Conservation (phyloP, 2,329 filamentous ascomycete genomes). For the Chrysoporthe puriensis region DNA sequence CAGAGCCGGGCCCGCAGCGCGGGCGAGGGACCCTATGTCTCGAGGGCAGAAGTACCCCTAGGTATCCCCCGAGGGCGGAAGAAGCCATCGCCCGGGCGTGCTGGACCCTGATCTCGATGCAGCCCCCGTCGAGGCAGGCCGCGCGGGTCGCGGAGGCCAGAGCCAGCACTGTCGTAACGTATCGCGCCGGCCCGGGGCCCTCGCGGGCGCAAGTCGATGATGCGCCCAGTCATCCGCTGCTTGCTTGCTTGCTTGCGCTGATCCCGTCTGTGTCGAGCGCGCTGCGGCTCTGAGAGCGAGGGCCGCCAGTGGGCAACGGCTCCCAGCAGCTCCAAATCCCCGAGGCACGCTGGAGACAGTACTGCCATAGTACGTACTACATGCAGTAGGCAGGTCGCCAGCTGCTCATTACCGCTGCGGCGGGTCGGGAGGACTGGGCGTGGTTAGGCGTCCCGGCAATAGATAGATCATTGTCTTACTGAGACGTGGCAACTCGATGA, state of each 20-base stretch:
- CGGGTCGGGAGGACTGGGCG: constrained; percentile 4
- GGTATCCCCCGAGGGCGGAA: constrained; percentile 11
- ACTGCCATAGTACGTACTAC: background rate
- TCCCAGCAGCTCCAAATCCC: background rate
- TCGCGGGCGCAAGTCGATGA: background rate
- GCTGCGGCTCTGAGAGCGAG: background rate
- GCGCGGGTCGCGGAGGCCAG: background rate
- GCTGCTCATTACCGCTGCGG: constrained; percentile 1
- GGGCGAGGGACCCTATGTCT: background rate
- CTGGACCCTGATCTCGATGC: constrained; percentile 25
- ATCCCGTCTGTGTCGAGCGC: background rate
- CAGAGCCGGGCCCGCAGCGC: constrained; percentile 4
- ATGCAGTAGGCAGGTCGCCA: background rate
- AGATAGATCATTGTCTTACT: background rate
- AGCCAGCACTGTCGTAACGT: background rate
- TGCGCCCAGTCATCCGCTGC: background rate
- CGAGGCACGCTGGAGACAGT: background rate
- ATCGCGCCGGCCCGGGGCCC: no score
- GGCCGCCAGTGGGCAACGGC: background rate
- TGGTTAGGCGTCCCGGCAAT: background rate
- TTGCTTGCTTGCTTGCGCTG: background rate
- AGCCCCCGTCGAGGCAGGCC: background rate
- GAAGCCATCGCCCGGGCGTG: constrained; percentile 5
- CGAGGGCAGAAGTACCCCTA: constrained; percentile 10
- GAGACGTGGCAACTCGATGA: constrained; percentile 8